Conservation (phyloP, 75 land plant genomes). For the Pinus albicaulis region DNA sequence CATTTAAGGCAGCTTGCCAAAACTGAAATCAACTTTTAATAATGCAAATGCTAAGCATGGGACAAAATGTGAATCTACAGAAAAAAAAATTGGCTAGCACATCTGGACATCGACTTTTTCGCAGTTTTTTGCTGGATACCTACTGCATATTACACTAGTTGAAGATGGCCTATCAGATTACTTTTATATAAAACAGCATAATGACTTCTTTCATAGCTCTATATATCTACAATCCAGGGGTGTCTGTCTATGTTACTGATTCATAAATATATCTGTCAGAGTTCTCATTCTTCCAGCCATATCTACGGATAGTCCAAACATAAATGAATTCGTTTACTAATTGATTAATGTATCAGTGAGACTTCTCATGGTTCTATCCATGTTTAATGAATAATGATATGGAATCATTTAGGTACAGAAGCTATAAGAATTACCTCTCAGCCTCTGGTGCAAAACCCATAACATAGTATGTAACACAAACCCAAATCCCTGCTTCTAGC, state of each 20-base stretch:
- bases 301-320: no score
- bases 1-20: neutral
- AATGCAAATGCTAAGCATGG: neutral
- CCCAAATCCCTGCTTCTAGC: slow-evolving; percentile 27
- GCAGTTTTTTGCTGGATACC: neutral
- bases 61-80: neutral
- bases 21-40: neutral
- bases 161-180: neutral
- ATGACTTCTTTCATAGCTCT: no score
- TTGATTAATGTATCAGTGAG: no score
- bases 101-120: neutral
- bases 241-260: no score
- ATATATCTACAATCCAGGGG: no score
- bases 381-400: no score
- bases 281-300: no score
- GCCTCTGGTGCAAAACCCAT: slow-evolving; percentile 49
- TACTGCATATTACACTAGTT: neutral
- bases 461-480: slow-evolving; percentile 40
- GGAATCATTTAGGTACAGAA: neutral
- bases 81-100: neutral
- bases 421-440: slow-evolving; percentile 21
- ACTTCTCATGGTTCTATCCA: no score
- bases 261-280: no score
- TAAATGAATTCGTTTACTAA: no score
- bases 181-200: no score